A percentile compares a stretch with the other conserved stretches of the same genome.
These are phyloP conservation scores for Xerocomus spinulosus DNA, from an alignment of 768 basidiomycete genomes.

Conservation along the genomic window DNA sequence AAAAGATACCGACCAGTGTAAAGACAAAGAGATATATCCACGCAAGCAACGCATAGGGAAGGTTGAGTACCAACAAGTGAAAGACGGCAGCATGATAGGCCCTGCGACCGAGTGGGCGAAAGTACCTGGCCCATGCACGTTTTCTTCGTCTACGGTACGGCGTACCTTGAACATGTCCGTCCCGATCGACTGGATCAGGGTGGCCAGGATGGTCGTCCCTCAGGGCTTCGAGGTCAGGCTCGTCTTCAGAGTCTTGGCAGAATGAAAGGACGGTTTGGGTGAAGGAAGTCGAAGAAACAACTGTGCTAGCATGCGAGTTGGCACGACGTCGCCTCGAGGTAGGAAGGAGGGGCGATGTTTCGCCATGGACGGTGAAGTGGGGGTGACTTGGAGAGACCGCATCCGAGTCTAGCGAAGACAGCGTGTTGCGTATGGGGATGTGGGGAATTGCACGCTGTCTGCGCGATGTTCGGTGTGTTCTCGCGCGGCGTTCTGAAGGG, in stretches of 20 bases:
- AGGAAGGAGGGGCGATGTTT: constrained; percentile 49
- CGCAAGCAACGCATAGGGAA: constrained; percentile 73
- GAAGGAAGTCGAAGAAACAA: constrained; percentile 45
- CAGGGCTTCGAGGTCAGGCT: constrained; percentile 33
- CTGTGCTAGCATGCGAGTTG: constrained; percentile 52
- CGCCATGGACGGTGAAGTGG: constrained; percentile 27
- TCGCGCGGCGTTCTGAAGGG: constrained; percentile 46
- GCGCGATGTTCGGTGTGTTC: constrained; percentile 29
- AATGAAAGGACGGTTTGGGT: constrained; percentile 67
- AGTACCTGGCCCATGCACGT: constrained; percentile 53
- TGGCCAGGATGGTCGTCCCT: constrained; percentile 21
- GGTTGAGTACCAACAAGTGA: constrained; percentile 70
- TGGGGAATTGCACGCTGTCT: constrained; percentile 28
- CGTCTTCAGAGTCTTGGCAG: constrained; percentile 51
- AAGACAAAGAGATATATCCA: constrained; percentile 79
- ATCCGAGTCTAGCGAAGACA: constrained; percentile 35
- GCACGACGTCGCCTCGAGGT: constrained; percentile 44
- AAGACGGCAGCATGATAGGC: constrained; percentile 65
- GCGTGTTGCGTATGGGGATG: constrained; percentile 26
- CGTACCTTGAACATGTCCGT: constrained; percentile 1
- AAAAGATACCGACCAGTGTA: constrained; percentile 55
- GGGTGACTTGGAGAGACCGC: constrained; percentile 17
- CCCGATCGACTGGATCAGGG: constrained; percentile 10
- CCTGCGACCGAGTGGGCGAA: constrained; percentile 50
- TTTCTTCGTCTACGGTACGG: not conserved